Evolutionary conservation across 1,139 yeast species (phyloP), one percentile per base, ranked within the genome.

Genomic region (Suhomyces bokatorum): DNA sequence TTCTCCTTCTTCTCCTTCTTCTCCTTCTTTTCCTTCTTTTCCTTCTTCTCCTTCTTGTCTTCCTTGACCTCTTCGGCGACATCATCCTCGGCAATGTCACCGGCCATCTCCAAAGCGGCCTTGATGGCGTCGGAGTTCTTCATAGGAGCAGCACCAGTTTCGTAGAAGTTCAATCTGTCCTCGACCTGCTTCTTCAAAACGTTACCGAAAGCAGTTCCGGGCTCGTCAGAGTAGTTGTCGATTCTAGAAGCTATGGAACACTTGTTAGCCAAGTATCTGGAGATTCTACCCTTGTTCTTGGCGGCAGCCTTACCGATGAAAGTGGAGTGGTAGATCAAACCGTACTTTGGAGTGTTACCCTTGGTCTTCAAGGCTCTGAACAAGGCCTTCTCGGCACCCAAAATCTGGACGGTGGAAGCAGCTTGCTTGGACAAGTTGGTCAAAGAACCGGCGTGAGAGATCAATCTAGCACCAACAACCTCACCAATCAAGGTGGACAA

Each of bases 311-410:
- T 96, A 58, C 99, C 99, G 61, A 95, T 95, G 60, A 93, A 80
- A 35, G 98, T 90, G 42, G 99, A 95, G 67, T 95, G 99, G 78
- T 93, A 93, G 57, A 93, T 80, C 63, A 93, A 80, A 73, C 99
- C 99, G 67, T 93, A 93, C 73, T 95, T 93, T 64, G 99, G 99
- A 55, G 99, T 95, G 69, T 93, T 95, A 64, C 91, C 96, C 75
- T 93, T 93, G 50, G 99, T 95, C 78, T 93, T 93, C 66, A 93
- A 82, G 51, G 99, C 99, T 76, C 98, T 85, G 80, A 95, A 95
- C 55, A 95, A 79, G 40, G 99, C 99, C 81, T 95, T 95, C 75
- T 95, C 99, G 56, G 99, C 99, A 73, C 99, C 99, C 66, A 95
- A 81, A 62, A 95, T 93, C 78, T 95, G 99, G 52, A 95, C 89